A percentile compares a stretch with the other conserved stretches of the same genome.
Evolutionary conservation across 495 filamentous ascomycete species (phyloP).

Genomic region (Corynascus novoguineensis): DNA sequence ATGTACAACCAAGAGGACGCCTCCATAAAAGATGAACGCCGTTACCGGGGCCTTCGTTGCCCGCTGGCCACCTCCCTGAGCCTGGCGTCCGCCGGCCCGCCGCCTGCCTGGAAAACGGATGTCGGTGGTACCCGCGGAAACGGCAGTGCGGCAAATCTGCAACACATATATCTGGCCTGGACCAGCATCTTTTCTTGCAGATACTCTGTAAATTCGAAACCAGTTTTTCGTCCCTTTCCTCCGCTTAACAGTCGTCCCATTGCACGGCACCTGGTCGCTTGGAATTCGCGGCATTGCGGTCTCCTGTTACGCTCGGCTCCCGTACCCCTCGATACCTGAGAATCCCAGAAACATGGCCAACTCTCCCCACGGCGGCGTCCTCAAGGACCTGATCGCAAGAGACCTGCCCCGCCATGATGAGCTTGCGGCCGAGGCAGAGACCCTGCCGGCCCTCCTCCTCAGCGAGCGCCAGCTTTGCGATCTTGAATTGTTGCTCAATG

Average conservation of each 20-base stretch:
- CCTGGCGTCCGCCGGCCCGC: neutral
- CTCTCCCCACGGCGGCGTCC: slow-evolving; percentile 88
- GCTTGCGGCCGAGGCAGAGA: slow-evolving; percentile 79
- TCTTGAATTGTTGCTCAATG: slow-evolving; percentile 91
- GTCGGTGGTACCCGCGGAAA: slow-evolving; percentile 10
- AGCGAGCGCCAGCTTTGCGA: slow-evolving; percentile 95
- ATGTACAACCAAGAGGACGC: neutral
- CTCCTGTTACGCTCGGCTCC: neutral
- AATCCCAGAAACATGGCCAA: slow-evolving; percentile 49
- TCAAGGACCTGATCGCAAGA: slow-evolving; percentile 93
- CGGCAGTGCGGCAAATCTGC: slow-evolving; percentile 14
- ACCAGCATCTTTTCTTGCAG: neutral
- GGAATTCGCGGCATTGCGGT: neutral
- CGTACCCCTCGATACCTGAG: neutral
- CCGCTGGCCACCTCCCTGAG: neutral
- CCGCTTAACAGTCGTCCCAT: neutral
- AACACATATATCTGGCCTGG: slow-evolving; percentile 7
- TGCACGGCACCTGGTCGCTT: neutral
- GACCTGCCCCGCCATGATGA: slow-evolving; percentile 72
- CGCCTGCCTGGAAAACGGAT: neutral
- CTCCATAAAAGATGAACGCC: slow-evolving; percentile 12
- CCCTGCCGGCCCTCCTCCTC: slow-evolving; percentile 74
- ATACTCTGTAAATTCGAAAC: neutral
- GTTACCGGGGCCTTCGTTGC: slow-evolving; percentile 12
- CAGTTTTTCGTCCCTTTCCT: neutral